A percentile compares a stretch with the other conserved stretches of the same genome.
These are phyloP conservation scores for Plasmodium adleri DNA, from an alignment of 169 alveolate genomes.

Conservation along the genomic window DNA sequence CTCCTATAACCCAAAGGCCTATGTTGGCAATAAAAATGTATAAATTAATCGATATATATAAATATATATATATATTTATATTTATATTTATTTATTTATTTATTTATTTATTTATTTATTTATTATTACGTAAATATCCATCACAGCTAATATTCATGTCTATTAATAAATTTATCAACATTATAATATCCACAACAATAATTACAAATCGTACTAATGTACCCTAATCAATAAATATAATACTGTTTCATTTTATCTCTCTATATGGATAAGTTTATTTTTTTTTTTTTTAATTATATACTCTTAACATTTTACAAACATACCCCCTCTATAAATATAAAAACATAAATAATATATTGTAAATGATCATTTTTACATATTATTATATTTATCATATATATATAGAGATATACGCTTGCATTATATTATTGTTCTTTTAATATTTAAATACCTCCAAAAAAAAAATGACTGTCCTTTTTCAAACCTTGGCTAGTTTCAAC, in stretches of 20 bases:
- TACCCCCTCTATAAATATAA: too few relatives aligned
- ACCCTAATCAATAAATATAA: slow-evolving; percentile 39
- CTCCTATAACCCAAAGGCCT: slow-evolving; percentile 76
- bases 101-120: neutral
- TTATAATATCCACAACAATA: slow-evolving; percentile 48
- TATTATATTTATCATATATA: too few relatives aligned
- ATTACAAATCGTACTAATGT: slow-evolving; percentile 24
- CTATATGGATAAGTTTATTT: too few relatives aligned
- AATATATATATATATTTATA: too few relatives aligned
- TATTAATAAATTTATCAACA: slow-evolving; percentile 34
- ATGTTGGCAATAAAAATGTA: neutral
- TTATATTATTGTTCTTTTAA: too few relatives aligned
- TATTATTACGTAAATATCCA: slow-evolving; percentile 62
- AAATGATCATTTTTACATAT: too few relatives aligned
- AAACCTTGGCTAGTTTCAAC: slow-evolving; percentile 7
- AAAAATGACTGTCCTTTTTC: slow-evolving; percentile 30
- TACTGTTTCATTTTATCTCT: slow-evolving; percentile 10
- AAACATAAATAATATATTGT: too few relatives aligned
- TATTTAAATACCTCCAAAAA: slow-evolving; percentile 40
- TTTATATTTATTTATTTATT: too few relatives aligned
- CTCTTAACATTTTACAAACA: too few relatives aligned
- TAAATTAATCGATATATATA: neutral
- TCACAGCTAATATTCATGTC: slow-evolving; percentile 42
- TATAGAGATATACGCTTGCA: too few relatives aligned
- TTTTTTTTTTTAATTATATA: too few relatives aligned